These are phyloP conservation scores for Babesia gibsoni DNA, from an alignment of 169 alveolate species.

Conservation along the genomic window DNA sequence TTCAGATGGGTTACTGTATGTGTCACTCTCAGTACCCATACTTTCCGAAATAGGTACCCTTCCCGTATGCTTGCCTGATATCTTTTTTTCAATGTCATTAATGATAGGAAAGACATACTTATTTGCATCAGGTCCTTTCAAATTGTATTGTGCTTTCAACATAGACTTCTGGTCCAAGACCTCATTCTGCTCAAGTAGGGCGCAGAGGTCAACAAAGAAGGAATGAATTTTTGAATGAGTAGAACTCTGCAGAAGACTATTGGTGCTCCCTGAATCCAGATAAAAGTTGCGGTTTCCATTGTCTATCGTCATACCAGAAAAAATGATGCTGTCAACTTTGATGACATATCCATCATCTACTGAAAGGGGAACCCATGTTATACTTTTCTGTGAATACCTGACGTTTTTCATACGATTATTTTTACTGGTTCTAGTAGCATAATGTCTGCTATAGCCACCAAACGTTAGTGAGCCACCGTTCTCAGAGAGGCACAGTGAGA, in stretches of 20 bases:
- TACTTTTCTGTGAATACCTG: not conserved
- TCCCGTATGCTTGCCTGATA: too few relatives aligned
- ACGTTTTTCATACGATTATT: not conserved
- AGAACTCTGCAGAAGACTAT: slow-evolving; percentile 2
- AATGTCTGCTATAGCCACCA: slow-evolving; percentile 60
- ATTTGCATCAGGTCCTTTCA: too few relatives aligned
- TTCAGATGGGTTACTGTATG: not conserved
- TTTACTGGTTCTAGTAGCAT: not conserved
- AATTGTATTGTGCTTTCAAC: too few relatives aligned
- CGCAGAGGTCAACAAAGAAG: not conserved
- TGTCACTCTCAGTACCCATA: too few relatives aligned
- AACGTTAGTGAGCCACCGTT: slow-evolving; percentile 65
- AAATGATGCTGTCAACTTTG: not conserved
- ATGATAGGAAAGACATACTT: too few relatives aligned
- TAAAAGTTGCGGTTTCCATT: not conserved
- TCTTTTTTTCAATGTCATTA: too few relatives aligned
- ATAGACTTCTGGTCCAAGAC: too few relatives aligned
- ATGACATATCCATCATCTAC: slow-evolving; percentile 5
- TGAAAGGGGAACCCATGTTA: slow-evolving; percentile 44
- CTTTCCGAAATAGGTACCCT: too few relatives aligned
- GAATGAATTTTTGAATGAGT: not conserved
- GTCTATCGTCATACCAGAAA: not conserved
- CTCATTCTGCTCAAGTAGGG: not conserved
- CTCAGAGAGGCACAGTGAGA: slow-evolving; percentile 68
- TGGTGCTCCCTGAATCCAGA: slow-evolving; percentile 60